Conservation (phyloP, 805 yeast species). For the Pichia cabralensis region DNA sequence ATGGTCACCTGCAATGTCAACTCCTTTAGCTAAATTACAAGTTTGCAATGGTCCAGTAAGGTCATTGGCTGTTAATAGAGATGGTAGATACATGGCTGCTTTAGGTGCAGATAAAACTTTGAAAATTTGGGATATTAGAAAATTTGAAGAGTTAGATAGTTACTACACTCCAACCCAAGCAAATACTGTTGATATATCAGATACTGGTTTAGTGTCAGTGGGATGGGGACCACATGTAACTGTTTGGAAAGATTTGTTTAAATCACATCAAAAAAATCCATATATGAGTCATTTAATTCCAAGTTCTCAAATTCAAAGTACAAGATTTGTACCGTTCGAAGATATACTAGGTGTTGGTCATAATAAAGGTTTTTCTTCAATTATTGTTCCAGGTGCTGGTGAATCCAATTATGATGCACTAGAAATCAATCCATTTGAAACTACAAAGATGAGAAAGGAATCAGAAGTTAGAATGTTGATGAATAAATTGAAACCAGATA, state of each 20-base stretch:
- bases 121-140: conserved; percentile 91
- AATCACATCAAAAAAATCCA: conserved; percentile 63
- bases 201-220: conserved; percentile 77
- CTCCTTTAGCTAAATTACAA: conserved; percentile 76
- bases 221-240: conserved; percentile 95
- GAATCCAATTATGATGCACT: conserved; percentile 95
- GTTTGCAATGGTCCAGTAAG: conserved; percentile 82
- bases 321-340: conserved; percentile 85
- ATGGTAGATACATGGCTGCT: conserved; percentile 89
- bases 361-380: conserved; percentile 63
- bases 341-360: conserved; percentile 93
- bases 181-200: conserved; percentile 67
- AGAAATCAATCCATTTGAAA: conserved; percentile 87
- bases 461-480: conserved; percentile 76
- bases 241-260: conserved; percentile 82
- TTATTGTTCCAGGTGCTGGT: conserved; percentile 93
- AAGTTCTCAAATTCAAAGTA: conserved; percentile 58
- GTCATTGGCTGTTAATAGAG: conserved; percentile 77
- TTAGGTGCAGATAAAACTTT: conserved; percentile 78
- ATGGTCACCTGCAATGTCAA: conserved; percentile 86
- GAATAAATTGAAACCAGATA: conserved; percentile 85
- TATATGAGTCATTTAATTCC: conserved; percentile 87
- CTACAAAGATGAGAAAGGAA: conserved; percentile 89
- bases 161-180: conserved; percentile 81
- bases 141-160: conserved; percentile 63